Evolutionary conservation across 495 filamentous ascomycete genomes (phyloP).

Genomic region (Saxispiralis lemnorum): DNA sequence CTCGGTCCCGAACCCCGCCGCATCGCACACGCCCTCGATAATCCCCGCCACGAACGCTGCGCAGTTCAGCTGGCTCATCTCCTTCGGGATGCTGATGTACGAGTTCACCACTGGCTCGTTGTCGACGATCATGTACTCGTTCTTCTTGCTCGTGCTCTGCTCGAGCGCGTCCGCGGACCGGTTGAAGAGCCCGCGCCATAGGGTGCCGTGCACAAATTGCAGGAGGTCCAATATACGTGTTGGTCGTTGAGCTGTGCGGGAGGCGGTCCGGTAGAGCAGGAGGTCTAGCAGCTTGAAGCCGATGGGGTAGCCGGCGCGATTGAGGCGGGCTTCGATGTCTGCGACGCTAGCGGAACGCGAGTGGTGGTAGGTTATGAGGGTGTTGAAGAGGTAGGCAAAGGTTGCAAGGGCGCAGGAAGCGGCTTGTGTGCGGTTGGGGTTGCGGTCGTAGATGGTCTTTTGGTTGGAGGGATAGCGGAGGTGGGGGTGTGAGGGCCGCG

Average conservation of each 20-base stretch:
- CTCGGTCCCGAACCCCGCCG: slow-evolving; percentile 61
- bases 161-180: slow-evolving; percentile 84
- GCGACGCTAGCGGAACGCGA: slow-evolving; percentile 75
- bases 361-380: slow-evolving; percentile 95
- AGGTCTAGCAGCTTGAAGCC: slow-evolving; percentile 90
- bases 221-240: slow-evolving; percentile 80
- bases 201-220: slow-evolving; percentile 76
- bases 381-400: slow-evolving; percentile 88
- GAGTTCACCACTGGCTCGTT: slow-evolving; percentile 91
- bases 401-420: slow-evolving; percentile 76
- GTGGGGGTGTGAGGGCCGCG: slow-evolving; percentile 9
- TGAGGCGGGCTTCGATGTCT: slow-evolving; percentile 81
- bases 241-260: slow-evolving; percentile 53
- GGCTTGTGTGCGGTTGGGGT: slow-evolving; percentile 72
- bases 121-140: slow-evolving; percentile 96
- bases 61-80: slow-evolving; percentile 93
- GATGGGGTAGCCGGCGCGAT: slow-evolving; percentile 85
- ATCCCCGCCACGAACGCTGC: slow-evolving; percentile 90
- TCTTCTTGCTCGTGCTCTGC: slow-evolving; percentile 60
- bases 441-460: slow-evolving; percentile 95
- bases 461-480: slow-evolving; percentile 85
- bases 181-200: slow-evolving; percentile 84
- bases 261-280: slow-evolving; percentile 61
- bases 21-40: slow-evolving; percentile 88
- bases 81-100: slow-evolving; percentile 78